Percentiles rank a stretch among this genome's conserved stretches.
Conservation (phyloP, 768 basidiomycete species). For the Leccinellum albellum region DNA sequence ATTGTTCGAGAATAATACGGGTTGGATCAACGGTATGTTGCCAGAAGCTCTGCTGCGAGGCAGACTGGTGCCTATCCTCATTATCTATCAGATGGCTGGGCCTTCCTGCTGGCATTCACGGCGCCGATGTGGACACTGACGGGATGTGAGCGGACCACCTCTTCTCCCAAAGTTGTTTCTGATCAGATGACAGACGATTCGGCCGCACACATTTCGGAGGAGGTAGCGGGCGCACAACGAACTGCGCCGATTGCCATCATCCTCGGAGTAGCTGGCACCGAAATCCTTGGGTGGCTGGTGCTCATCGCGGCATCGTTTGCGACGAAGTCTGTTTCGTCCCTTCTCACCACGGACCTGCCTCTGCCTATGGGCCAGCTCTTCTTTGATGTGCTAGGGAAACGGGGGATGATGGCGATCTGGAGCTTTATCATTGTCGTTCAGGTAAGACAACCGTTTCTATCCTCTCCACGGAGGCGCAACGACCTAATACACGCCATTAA, state of each 20-base stretch:
- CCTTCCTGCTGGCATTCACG: slow-evolving; percentile 68
- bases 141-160: slow-evolving; percentile 48
- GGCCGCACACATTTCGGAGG: slow-evolving; percentile 73
- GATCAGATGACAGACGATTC: slow-evolving; percentile 54
- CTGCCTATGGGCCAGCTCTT: slow-evolving; percentile 74
- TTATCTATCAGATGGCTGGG: slow-evolving; percentile 56
- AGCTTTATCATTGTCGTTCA: slow-evolving; percentile 64
- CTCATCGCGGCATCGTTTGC: slow-evolving; percentile 65
- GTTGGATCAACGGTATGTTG: slow-evolving; percentile 56
- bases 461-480: too few relatives aligned
- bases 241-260: slow-evolving; percentile 70
- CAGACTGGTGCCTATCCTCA: neutral
- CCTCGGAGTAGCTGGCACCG: slow-evolving; percentile 56
- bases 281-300: slow-evolving; percentile 62
- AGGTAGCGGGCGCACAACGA: slow-evolving; percentile 58
- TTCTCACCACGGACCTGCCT: slow-evolving; percentile 49
- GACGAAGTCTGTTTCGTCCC: slow-evolving; percentile 48
- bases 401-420: slow-evolving; percentile 72
- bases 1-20: slow-evolving; percentile 65
- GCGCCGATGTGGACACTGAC: slow-evolving; percentile 80
- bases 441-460: slow-evolving; percentile 23
- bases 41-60: neutral
- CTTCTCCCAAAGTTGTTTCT: neutral
- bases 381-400: slow-evolving; percentile 59
- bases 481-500: slow-evolving; percentile 17